A percentile compares a stretch with the other conserved stretches of the same genome.
These are phyloP conservation scores for Pythium folliculosum DNA, from an alignment of 352 stramenopile genomes.

Conservation along the genomic window DNA sequence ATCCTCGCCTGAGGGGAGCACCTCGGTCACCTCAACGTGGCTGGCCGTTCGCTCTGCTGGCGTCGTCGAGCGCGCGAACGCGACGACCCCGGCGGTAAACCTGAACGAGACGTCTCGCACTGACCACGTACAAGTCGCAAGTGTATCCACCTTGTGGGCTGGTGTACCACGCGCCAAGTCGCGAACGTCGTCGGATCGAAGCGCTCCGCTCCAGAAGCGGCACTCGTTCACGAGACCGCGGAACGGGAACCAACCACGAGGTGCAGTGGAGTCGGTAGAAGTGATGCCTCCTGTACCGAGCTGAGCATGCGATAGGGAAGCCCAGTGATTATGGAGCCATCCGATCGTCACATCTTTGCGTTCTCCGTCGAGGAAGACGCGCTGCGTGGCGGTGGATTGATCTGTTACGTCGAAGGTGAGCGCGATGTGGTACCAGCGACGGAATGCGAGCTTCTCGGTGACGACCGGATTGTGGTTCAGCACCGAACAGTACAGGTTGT, in stretches of 20 bases:
- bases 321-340: neutral
- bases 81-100: neutral
- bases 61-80: neutral
- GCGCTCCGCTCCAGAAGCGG: neutral
- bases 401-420: neutral
- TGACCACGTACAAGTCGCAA: neutral
- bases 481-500: constrained; percentile 43
- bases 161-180: neutral
- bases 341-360: neutral
- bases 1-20: neutral
- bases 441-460: neutral
- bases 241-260: too few species aligned
- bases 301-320: neutral
- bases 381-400: neutral
- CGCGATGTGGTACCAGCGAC: constrained; percentile 55
- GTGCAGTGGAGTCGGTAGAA: too few species aligned
- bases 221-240: neutral
- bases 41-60: neutral
- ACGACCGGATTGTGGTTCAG: constrained; percentile 21
- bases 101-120: neutral
- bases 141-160: neutral
- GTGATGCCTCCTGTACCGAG: neutral
- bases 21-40: neutral
- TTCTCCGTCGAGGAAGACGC: neutral
- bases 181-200: neutral